A percentile compares a stretch with the other conserved stretches of the same genome.
Evolutionary conservation across 805 yeast genomes (phyloP).

Genomic region (Pichia gijzeniarum): DNA sequence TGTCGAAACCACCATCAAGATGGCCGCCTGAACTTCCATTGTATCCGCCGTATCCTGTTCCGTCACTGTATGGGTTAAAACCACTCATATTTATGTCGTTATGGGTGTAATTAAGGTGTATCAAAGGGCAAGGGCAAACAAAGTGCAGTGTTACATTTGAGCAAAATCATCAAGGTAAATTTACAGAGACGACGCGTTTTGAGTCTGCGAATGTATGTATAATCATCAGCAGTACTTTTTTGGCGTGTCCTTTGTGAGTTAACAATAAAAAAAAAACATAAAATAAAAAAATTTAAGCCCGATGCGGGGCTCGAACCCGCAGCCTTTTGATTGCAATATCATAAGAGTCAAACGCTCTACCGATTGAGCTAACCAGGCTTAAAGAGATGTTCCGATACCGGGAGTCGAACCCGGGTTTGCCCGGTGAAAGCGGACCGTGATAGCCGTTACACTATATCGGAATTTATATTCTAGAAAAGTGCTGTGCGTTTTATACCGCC

Average conservation of each 20-base stretch:
- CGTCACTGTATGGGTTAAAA: conserved; percentile 34
- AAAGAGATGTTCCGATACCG: conserved; percentile 31
- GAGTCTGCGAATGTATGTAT: no score
- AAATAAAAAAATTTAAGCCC: conserved; percentile 1
- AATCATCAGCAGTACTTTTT: no score
- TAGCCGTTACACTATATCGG: conserved; percentile 38
- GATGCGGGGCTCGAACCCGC: conserved; percentile 1
- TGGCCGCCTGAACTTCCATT: conserved; percentile 15
- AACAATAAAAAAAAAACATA: neutral
- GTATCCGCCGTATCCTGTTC: conserved; percentile 33
- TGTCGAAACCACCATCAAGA: conserved; percentile 12
- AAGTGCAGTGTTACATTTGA: no score
- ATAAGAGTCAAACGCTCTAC: conserved; percentile 6
- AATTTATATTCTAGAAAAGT: conserved; percentile 5
- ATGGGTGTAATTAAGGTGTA: no score
- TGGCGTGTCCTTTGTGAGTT: neutral
- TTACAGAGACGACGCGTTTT: no score
- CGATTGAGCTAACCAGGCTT: conserved; percentile 10
- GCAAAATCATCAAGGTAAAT: neutral
- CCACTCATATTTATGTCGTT: conserved; percentile 17
- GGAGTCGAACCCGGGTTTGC: conserved; percentile 40
- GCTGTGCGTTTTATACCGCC: no score
- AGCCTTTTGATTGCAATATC: neutral
- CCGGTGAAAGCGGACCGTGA: conserved; percentile 39
- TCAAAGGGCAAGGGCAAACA: no score